Conservation (phyloP, 371 early-diverging fungal species). For the Saksenaea vasiformis region DNA sequence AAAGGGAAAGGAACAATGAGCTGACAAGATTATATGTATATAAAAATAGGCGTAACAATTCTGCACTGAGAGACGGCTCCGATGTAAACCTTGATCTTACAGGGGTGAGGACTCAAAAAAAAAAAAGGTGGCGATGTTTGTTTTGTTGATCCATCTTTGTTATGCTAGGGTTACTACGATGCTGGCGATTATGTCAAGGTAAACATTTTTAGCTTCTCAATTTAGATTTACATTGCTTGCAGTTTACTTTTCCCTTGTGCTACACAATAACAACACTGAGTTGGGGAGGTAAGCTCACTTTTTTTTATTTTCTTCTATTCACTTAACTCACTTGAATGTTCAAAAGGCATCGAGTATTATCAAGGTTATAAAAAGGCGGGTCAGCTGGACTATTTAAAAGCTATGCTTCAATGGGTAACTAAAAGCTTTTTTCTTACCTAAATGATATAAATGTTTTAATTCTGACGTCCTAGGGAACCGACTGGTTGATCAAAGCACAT, state of each 20-base stretch:
- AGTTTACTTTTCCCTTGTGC: neutral
- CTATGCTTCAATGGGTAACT: neutral
- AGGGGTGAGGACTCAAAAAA: neutral
- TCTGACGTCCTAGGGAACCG: neutral
- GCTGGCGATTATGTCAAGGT: neutral
- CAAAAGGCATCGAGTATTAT: neutral
- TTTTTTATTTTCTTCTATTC: neutral
- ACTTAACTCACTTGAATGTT: neutral
- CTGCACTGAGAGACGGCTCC: neutral
- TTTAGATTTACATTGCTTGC: neutral
- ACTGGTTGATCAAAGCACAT: constrained; percentile 32
- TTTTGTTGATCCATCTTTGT: neutral
- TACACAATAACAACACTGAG: neutral
- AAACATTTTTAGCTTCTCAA: neutral
- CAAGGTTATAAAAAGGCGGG: neutral
- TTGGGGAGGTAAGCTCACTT: neutral
- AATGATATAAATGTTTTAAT: neutral
- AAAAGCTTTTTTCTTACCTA: neutral
- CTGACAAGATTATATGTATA: neutral
- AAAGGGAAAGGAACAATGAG: neutral
- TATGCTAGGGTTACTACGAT: neutral
- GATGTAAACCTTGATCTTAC: neutral
- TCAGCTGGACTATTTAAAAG: neutral
- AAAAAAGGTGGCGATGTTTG: neutral
- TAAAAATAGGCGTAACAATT: neutral